Conservation (phyloP, 495 filamentous ascomycete genomes). For the Oleoguttula mirabilis region DNA sequence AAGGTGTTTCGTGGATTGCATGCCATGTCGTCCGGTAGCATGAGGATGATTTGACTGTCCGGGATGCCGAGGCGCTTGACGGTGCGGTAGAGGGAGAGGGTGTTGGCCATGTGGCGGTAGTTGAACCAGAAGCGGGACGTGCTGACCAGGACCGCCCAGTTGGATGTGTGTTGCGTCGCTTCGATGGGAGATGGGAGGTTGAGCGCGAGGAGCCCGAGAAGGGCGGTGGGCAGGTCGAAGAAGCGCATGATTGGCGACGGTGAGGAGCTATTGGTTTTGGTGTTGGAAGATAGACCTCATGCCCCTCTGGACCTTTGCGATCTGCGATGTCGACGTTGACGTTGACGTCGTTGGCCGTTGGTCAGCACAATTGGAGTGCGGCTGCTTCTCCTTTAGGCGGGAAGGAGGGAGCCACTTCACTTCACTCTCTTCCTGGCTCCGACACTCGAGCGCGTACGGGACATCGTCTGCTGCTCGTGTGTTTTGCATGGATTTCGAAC, state of each 20-base stretch:
- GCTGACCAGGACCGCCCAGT: conserved; percentile 95
- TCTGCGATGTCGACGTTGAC: neutral
- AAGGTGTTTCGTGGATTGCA: conserved; percentile 98
- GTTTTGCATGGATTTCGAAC: no score
- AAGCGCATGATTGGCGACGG: conserved; percentile 18
- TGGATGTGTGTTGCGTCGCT: conserved; percentile 76
- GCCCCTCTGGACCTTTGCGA: neutral
- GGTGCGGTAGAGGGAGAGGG: conserved; percentile 92
- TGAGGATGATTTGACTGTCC: conserved; percentile 97
- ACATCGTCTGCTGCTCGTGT: no score
- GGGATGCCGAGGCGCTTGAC: conserved; percentile 97
- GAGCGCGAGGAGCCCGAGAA: conserved; percentile 22
- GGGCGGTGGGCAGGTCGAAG: conserved; percentile 2
- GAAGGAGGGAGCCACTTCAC: no score
- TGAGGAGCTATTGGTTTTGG: no score
- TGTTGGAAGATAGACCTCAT: neutral
- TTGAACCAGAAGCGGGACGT: conserved; percentile 99
- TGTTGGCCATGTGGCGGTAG: conserved; percentile 96
- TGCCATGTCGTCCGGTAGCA: conserved; percentile 98
- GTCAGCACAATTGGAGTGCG: no score
- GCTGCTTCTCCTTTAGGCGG: no score
- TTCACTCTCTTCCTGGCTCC: no score
- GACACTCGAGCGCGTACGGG: no score
- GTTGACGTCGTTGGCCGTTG: neutral
- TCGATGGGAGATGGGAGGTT: conserved; percentile 36